Percentiles rank a stretch among this genome's conserved stretches.
Conservation (phyloP, 2,329 filamentous ascomycete genomes). For the Zalaria obscura region DNA sequence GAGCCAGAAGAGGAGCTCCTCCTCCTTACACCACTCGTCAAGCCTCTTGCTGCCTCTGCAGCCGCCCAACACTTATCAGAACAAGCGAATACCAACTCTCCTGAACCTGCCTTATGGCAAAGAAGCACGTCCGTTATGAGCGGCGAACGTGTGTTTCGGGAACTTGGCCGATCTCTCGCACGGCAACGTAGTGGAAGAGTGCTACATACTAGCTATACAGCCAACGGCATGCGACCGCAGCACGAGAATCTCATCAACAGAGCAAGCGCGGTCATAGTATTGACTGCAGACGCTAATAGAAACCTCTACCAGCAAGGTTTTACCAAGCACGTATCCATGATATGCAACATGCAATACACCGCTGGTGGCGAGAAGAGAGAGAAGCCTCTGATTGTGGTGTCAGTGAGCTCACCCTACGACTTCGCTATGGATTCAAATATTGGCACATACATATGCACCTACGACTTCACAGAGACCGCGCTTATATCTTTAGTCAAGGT, state of each 20-base stretch:
- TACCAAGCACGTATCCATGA: conserved; percentile 91
- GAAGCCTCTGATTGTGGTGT: conserved; percentile 80
- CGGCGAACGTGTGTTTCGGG: conserved; percentile 82
- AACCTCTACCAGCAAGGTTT: conserved; percentile 92
- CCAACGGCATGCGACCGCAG: conserved; percentile 79
- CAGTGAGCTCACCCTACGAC: conserved; percentile 91
- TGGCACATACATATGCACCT: conserved; percentile 86
- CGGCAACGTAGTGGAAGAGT: conserved; percentile 74
- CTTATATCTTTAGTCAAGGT: conserved; percentile 73
- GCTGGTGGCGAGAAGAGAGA: conserved; percentile 57
- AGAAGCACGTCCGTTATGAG: conserved; percentile 60
- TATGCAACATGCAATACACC: conserved; percentile 67
- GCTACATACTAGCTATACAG: conserved; percentile 87
- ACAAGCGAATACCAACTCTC: conserved; percentile 40
- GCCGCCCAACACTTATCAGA: conserved; percentile 59
- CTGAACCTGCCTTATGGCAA: conserved; percentile 42
- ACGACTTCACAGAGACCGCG: conserved; percentile 89
- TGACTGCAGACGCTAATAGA: conserved; percentile 86
- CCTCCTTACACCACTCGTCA: conserved; percentile 76
- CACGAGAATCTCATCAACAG: conserved; percentile 87
- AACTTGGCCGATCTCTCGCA: conserved; percentile 77
- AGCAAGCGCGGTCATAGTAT: conserved; percentile 74
- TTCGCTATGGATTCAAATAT: conserved; percentile 88
- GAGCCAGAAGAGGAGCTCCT: conserved; percentile 80
- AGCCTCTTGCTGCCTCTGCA: conserved; percentile 80